Base-by-base conservation (phyloP, 805 yeast species). In the Kodamaea lidongshanica region DNA sequence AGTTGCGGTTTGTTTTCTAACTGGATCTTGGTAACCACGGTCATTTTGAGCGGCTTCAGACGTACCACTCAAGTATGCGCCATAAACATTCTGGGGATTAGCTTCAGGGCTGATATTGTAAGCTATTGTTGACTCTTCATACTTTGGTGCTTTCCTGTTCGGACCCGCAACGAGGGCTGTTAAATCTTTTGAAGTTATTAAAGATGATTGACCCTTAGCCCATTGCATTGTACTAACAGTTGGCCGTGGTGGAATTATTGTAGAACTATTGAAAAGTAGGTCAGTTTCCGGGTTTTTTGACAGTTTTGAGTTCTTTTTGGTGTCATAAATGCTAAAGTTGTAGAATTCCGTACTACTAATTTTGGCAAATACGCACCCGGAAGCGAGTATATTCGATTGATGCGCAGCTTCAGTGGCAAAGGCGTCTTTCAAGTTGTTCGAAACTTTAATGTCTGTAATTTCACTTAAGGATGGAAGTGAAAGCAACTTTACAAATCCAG, bases 231-330 rank as follows among this genome's bases (percentile, higher is more conserved):
- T 72, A 20, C 86, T 74, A 5, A 84, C 74, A 4, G 74, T 67
- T 2, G 98, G 99, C 27, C 97, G 67, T 18, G 74, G 72, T 2
- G 95, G 94, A 12, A 80, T 70, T 5, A 70, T 58, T 25, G 81
- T 66, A 38, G 75, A 72, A 15, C 74, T 79, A 46, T 83, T 80
- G 58, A 79, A 88, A 19, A 92, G 56, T 2, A 67, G 57, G 51
- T 84, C 95, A 4, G 65, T 55, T 5, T 42, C 31, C 2, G 46
- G 45, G 27, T 45, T 45, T 16, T 30, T 41, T 1, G 42, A 17
- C 7, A 10, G 9, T 11, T 19, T 17, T 21, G 44, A 34, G 21
- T 25, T 30, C 16, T 16, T 6, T 25, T 32, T 32, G 28, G 35
- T 27, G 23, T 39, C 44, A 28, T 48, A 50, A 22, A 43, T 28